phyloP scores from a whole-genome alignment of 2,329 filamentous ascomycete genomes.

The Colletotrichum phormii region DNA sequence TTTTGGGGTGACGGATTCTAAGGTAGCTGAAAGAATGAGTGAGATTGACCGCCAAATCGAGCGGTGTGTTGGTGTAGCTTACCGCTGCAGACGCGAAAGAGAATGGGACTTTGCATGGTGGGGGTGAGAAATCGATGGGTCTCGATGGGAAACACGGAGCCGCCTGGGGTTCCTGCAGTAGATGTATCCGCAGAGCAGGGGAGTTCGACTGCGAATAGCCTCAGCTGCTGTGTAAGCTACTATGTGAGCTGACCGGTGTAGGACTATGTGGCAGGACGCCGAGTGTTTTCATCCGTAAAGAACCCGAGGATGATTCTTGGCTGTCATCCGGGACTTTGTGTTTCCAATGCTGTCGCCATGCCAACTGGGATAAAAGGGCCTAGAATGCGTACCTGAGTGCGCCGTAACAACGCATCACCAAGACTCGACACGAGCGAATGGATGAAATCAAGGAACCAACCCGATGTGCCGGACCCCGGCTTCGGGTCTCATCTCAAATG shows the following conservation, averaged over 20 bases:
- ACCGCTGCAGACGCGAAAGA: not conserved
- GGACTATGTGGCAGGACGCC: slow-evolving; percentile 4
- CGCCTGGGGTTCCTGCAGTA: slow-evolving; percentile 17
- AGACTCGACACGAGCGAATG: slow-evolving; percentile 24
- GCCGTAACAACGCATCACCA: slow-evolving; percentile 34
- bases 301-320: slow-evolving; percentile 15
- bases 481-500: slow-evolving; percentile 32
- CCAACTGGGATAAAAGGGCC: slow-evolving; percentile 24
- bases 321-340: slow-evolving; percentile 3
- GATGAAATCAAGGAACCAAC: slow-evolving; percentile 28
- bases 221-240: slow-evolving; percentile 2
- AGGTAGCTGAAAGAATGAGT: not conserved
- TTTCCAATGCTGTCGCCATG: slow-evolving; percentile 32
- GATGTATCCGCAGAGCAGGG: slow-evolving; percentile 17
- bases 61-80: slow-evolving; percentile 21
- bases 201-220: slow-evolving; percentile 18
- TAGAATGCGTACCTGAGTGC: not conserved
- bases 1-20: not conserved
- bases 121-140: slow-evolving; percentile 22
- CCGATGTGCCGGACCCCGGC: slow-evolving; percentile 10
- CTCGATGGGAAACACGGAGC: slow-evolving; percentile 25
- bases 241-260: not conserved
- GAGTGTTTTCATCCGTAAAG: slow-evolving; percentile 2
- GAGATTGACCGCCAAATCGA: slow-evolving; percentile 22
- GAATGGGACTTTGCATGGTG: slow-evolving; percentile 12